Evolutionary conservation across 169 alveolate species (phyloP), one percentile per base, ranked within the genome.

Genomic region (Perkinsus marinus): DNA sequence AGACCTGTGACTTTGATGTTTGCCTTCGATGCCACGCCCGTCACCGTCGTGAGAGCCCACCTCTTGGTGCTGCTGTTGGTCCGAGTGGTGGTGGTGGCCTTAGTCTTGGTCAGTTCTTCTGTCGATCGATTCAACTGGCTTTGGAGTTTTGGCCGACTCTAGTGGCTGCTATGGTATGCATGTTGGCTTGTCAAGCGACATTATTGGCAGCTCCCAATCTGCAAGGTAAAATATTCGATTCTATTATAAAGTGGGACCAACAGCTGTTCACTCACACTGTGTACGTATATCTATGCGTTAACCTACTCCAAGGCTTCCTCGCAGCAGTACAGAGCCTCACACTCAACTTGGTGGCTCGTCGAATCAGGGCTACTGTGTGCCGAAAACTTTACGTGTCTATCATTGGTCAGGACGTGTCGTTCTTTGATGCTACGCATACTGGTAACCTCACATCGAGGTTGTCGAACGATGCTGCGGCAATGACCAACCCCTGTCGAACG

Each of bases 1-100:
- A 93, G 9, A 93, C 94, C 68, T 93, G 94, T 91, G 94, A 93
- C 68, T 93, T 93, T 79, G 94, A 93, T 68, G 89, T 93, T 36
- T 93, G 94, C 39, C 94, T 93, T 0, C 30, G 94, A 22, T 93
- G 94, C 79, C 90, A 93, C 90, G 68, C 46, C 36, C 92, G 79
- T 91, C 91, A 92, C 10, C 79, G 79, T 16, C 79, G 79, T 57
- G 79, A 57, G 79, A 57, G 79, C 7, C 37, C 34, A n/a, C n/a
- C n/a, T 30, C 79, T 30, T 13, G 37, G 9, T 19, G 34, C 79
- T 19, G 34, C 79, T 19, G 79, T 19, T 26, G 91, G 57, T 9
- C 37, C 41, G 22, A 39, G 39, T 68, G 37, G 34, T 26, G 39
- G 36, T 41, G 91, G 43, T 39, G 91, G 91, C n/a, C 57, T 89